Evolutionary conservation across 805 yeast species (phyloP).

Genomic region (Ogataea methanolica): DNA sequence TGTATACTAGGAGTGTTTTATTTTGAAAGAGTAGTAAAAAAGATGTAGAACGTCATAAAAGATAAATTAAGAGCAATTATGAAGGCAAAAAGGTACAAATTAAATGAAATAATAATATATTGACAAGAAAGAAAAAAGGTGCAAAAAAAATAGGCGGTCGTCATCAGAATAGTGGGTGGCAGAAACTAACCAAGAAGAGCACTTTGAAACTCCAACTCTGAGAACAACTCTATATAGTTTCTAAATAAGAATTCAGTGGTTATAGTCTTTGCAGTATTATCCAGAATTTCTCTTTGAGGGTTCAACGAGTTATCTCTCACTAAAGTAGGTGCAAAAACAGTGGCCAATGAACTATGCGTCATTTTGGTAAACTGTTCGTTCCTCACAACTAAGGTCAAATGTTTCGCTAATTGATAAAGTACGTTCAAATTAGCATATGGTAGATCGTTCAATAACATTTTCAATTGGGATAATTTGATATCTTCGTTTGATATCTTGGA

Average conservation of each 20-base stretch:
- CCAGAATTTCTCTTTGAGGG: conserved; percentile 78
- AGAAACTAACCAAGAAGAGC: not conserved
- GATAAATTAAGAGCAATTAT: too few relatives aligned
- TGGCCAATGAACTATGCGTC: conserved; percentile 78
- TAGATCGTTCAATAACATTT: conserved; percentile 41
- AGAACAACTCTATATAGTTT: conserved; percentile 36
- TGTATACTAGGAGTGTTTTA: too few relatives aligned
- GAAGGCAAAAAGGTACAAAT: too few relatives aligned
- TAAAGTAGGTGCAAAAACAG: conserved; percentile 92
- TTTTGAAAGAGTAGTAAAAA: too few relatives aligned
- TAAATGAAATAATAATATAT: too few relatives aligned
- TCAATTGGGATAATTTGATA: conserved; percentile 39
- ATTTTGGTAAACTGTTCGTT: conserved; percentile 62
- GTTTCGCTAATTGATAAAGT: conserved; percentile 53
- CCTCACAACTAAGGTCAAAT: conserved; percentile 56
- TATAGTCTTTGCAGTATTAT: conserved; percentile 76
- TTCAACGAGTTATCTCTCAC: conserved; percentile 58
- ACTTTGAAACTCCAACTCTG: conserved; percentile 2
- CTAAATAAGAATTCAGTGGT: conserved; percentile 68
- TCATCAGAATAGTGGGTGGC: not conserved
- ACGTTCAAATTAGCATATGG: conserved; percentile 67
- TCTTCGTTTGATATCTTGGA: conserved; percentile 30
- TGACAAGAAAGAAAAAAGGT: too few relatives aligned
- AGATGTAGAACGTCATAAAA: too few relatives aligned
- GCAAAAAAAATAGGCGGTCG: not conserved